Percentiles rank a stretch among this genome's conserved stretches.
Conservation (phyloP, 768 basidiomycete species). For the Boletus bicolor region DNA sequence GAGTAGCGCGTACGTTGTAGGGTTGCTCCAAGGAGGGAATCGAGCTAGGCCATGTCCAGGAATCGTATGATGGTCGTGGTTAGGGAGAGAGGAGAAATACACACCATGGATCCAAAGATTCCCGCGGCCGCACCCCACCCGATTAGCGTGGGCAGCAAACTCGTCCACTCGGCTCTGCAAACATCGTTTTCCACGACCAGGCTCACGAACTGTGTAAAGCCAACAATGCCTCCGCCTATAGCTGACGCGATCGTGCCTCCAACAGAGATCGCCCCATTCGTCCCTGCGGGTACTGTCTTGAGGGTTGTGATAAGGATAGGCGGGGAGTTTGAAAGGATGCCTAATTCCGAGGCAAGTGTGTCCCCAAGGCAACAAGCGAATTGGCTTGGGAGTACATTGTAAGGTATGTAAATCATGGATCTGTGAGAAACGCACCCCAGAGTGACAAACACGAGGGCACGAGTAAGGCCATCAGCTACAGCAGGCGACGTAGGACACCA, state of each 20-base stretch:
- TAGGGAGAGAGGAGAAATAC: slow-evolving; percentile 20
- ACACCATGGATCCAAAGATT: slow-evolving; percentile 74
- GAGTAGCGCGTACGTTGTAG: slow-evolving; percentile 80
- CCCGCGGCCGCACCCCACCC: slow-evolving; percentile 66
- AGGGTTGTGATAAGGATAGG: slow-evolving; percentile 81
- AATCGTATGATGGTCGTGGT: slow-evolving; percentile 1
- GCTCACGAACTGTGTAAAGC: slow-evolving; percentile 52
- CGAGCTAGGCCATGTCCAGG: slow-evolving; percentile 47
- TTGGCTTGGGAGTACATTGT: slow-evolving; percentile 47
- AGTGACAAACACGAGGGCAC: slow-evolving; percentile 57
- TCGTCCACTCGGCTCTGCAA: slow-evolving; percentile 43
- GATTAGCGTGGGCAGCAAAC: slow-evolving; percentile 42
- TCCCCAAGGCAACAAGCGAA: slow-evolving; percentile 89
- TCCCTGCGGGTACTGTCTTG: slow-evolving; percentile 76
- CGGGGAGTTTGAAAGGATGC: slow-evolving; percentile 68
- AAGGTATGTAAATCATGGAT: background rate
- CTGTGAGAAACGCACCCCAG: slow-evolving; percentile 52
- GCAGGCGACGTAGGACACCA: slow-evolving; percentile 64
- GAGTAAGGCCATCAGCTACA: slow-evolving; percentile 51
- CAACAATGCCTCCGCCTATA: slow-evolving; percentile 71
- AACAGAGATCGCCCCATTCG: slow-evolving; percentile 82
- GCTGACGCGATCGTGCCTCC: slow-evolving; percentile 74
- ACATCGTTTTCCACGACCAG: slow-evolving; percentile 59
- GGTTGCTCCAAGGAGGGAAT: slow-evolving; percentile 85
- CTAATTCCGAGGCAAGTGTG: slow-evolving; percentile 90